Percentiles rank a stretch among this genome's conserved stretches.
Conservation (phyloP, 2,329 filamentous ascomycete species). For the Bipolaris cookei region DNA sequence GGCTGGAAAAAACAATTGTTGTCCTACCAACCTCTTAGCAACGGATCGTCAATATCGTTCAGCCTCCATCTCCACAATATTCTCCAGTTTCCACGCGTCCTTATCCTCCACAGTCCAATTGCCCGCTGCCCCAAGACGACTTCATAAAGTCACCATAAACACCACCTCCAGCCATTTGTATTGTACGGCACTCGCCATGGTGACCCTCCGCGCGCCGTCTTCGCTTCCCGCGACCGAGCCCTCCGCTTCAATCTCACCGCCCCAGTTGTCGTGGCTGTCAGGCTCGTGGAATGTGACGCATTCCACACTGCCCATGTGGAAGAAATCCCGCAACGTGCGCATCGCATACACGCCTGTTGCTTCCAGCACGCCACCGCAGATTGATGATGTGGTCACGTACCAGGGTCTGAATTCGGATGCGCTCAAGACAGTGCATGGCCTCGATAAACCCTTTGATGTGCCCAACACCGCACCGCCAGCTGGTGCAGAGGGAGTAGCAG, state of each 20-base stretch:
- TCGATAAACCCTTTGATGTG: constrained; percentile 61
- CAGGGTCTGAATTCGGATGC: constrained; percentile 60
- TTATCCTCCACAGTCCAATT: constrained; percentile 1
- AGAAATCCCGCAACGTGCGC: constrained; percentile 75
- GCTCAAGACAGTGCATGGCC: constrained; percentile 67
- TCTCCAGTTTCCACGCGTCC: constrained; percentile 16
- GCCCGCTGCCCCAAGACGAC: neutral
- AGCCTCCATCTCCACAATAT: constrained; percentile 11
- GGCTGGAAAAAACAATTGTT: constrained; percentile 3
- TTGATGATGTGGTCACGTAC: constrained; percentile 78
- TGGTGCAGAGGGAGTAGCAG: constrained; percentile 5
- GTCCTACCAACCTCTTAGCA: constrained; percentile 10
- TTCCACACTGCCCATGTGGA: constrained; percentile 70
- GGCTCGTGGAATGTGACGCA: constrained; percentile 50
- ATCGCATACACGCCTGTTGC: constrained; percentile 70
- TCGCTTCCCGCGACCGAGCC: constrained; percentile 24
- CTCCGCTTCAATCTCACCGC: constrained; percentile 30
- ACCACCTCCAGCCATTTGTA: neutral
- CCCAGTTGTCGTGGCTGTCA: constrained; percentile 48
- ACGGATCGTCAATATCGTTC: neutral
- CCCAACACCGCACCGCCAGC: constrained; percentile 17
- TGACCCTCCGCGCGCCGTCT: constrained; percentile 39
- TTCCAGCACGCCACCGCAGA: constrained; percentile 37
- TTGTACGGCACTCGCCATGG: constrained; percentile 14
- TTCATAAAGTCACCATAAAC: neutral